phyloP scores from a whole-genome alignment of 2,329 filamentous ascomycete species.

The Harringtonia lauricola region DNA sequence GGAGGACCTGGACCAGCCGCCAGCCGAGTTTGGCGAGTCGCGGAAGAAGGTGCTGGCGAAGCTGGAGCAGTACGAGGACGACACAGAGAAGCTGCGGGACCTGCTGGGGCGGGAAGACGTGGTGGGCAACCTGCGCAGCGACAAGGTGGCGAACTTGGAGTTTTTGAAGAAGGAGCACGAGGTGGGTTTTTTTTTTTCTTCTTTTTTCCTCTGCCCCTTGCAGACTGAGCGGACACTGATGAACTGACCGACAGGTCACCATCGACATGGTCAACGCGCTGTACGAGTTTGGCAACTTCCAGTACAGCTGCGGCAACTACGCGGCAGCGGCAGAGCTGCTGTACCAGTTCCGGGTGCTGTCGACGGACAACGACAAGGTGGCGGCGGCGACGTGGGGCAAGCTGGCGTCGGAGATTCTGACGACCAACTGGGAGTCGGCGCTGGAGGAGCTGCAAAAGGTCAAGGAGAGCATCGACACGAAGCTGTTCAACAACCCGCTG shows the following conservation, averaged over 20 bases:
- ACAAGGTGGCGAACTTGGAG: conserved; percentile 98
- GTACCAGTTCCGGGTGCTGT: conserved; percentile 95
- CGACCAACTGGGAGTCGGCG: conserved; percentile 86
- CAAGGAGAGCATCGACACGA: conserved; percentile 84
- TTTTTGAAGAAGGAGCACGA: conserved; percentile 95
- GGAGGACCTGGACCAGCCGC: conserved; percentile 65
- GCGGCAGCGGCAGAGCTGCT: conserved; percentile 80
- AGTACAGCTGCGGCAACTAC: conserved; percentile 97
- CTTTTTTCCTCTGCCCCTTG: too few relatives aligned
- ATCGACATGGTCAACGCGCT: conserved; percentile 92
- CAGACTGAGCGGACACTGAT: neutral
- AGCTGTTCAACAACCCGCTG: conserved; percentile 91
- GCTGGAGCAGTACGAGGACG: conserved; percentile 74
- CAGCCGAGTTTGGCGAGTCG: conserved; percentile 80
- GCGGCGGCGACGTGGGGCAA: conserved; percentile 95
- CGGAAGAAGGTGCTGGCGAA: conserved; percentile 77
- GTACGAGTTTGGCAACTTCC: conserved; percentile 92
- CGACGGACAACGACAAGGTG: conserved; percentile 97
- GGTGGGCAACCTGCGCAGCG: conserved; percentile 78
- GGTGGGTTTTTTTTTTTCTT: conserved; percentile 36
- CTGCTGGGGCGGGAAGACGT: conserved; percentile 83
- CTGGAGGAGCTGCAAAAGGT: conserved; percentile 87
- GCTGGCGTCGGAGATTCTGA: conserved; percentile 90
- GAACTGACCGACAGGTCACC: conserved; percentile 46
- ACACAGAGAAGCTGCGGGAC: conserved; percentile 79